Evolutionary conservation across 345 rosid genomes (phyloP).

Genomic region (Reutealis trisperma): DNA sequence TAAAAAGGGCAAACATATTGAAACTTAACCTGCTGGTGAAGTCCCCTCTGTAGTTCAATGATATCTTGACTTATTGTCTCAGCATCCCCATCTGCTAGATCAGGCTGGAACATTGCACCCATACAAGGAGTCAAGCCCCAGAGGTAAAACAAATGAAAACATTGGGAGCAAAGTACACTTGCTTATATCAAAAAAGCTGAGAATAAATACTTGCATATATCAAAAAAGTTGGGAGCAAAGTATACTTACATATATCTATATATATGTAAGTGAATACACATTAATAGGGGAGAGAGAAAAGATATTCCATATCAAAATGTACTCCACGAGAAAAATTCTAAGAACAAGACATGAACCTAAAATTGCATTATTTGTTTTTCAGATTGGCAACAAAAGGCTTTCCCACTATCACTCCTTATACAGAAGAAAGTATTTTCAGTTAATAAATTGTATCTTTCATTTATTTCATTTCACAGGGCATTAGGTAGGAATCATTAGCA

Average conservation of each 20-base stretch:
- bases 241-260: not conserved
- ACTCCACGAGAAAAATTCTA: not conserved
- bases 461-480: not conserved
- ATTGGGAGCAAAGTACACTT: not conserved
- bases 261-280: not conserved
- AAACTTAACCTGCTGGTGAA: constrained; percentile 40
- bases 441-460: not conserved
- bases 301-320: not conserved
- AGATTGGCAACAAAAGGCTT: not conserved
- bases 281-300: not conserved
- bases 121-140: not conserved
- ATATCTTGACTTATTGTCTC: constrained; percentile 44
- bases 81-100: constrained; percentile 58
- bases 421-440: not conserved
- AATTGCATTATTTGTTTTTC: no score
- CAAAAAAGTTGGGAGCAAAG: no score
- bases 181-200: no score
- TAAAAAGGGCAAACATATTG: not conserved
- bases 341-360: constrained; percentile 4
- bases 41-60: constrained; percentile 42
- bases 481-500: not conserved
- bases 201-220: no score
- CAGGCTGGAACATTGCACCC: constrained; percentile 47
- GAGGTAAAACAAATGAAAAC: not conserved
- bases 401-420: not conserved